phyloP scores from a whole-genome alignment of 768 basidiomycete genomes.

The Stropharia rugosoannulata region DNA sequence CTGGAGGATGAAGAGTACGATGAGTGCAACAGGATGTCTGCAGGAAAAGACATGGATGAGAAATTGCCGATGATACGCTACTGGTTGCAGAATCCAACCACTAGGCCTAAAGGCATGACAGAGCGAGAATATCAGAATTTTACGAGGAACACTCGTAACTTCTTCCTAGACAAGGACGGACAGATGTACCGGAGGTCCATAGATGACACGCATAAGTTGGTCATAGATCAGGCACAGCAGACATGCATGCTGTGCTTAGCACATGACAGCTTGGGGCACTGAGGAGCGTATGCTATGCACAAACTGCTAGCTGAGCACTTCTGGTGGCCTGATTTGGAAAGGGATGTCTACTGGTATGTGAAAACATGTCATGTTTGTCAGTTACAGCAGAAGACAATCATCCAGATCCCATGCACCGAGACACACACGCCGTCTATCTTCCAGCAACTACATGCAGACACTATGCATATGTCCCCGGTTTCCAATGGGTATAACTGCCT shows the following conservation, averaged over 20 bases:
- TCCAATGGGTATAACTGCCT: neutral
- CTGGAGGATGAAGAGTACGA: no score
- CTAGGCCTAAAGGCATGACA: no score
- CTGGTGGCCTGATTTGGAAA: conserved; percentile 33
- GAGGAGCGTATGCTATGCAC: neutral
- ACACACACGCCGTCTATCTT: neutral
- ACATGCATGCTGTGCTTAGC: conserved; percentile 17
- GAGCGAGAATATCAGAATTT: no score
- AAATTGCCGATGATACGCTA: no score
- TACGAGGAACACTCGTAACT: neutral
- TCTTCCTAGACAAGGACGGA: neutral
- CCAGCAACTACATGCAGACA: neutral
- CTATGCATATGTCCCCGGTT: neutral
- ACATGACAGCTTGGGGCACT: conserved; percentile 9
- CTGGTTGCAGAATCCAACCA: no score
- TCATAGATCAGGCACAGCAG: conserved; percentile 8
- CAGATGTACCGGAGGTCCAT: neutral
- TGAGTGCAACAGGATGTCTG: no score
- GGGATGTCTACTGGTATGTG: conserved; percentile 30
- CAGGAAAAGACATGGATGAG: no score
- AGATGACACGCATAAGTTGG: conserved; percentile 20
- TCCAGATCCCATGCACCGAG: neutral
- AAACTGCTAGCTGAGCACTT: conserved; percentile 19
- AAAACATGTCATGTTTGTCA: conserved; percentile 33
- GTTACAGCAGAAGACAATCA: conserved; percentile 8